Evolutionary conservation across 108 stramenopile species (phyloP).

Genomic region (Skeletonema costatum): DNA sequence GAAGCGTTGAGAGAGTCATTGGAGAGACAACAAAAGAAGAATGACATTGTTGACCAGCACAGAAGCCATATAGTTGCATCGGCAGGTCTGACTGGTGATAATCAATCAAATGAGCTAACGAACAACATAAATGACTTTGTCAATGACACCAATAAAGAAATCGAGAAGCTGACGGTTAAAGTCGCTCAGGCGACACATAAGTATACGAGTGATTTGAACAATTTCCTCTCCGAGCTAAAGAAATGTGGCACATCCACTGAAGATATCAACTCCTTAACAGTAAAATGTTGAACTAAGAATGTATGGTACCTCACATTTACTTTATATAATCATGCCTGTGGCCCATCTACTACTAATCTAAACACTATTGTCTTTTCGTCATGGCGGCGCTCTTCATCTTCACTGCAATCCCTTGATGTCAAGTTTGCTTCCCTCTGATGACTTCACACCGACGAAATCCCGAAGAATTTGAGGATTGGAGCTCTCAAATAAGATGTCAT

Average conservation of each 20-base stretch:
- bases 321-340: not conserved
- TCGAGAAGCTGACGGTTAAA: constrained; percentile 15
- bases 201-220: constrained; percentile 9
- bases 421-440: constrained; percentile 32
- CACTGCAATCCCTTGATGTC: constrained; percentile 27
- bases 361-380: not conserved
- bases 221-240: not conserved
- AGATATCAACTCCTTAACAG: not conserved
- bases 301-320: not conserved
- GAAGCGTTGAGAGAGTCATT: constrained; percentile 21
- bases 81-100: constrained; percentile 25
- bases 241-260: not conserved
- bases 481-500: constrained; percentile 94
- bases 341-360: not conserved
- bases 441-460: constrained; percentile 69
- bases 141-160: constrained; percentile 9
- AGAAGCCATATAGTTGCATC: constrained; percentile 34
- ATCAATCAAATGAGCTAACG: constrained; percentile 10
- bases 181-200: constrained; percentile 24
- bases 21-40: constrained; percentile 6
- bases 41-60: constrained; percentile 26
- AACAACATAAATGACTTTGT: constrained; percentile 18
- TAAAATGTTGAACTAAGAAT: not conserved
- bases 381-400: not conserved
- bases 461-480: constrained; percentile 73